Evolutionary conservation across 1,139 yeast species (phyloP).

Genomic region (Lodderomyces metapsilosis): DNA sequence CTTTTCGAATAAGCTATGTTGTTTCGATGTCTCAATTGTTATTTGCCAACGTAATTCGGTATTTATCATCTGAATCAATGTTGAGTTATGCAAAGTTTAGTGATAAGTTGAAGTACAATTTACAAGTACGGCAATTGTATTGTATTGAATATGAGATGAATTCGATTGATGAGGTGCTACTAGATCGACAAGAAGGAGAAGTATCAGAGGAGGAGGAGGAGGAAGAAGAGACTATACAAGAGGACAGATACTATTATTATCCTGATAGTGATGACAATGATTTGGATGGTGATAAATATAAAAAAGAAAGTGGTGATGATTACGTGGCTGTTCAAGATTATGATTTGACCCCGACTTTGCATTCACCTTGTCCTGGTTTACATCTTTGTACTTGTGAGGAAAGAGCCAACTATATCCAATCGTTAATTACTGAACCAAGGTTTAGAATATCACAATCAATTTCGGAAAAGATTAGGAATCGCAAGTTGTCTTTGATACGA

Average conservation of each 20-base stretch:
- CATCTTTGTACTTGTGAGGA: background rate
- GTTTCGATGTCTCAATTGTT: background rate
- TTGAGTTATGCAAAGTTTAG: background rate
- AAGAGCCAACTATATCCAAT: background rate
- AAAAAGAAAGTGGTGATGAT: background rate
- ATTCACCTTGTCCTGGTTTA: background rate
- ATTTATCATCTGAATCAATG: background rate
- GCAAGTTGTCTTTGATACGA: constrained; percentile 1
- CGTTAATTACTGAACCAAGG: background rate
- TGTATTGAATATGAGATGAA: background rate
- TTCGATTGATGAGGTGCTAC: constrained; percentile 1
- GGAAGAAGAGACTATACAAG: too few species aligned
- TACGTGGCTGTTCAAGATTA: background rate
- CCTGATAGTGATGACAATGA: too few species aligned
- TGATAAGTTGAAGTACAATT: background rate
- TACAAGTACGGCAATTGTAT: background rate
- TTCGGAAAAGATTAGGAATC: background rate
- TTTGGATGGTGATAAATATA: background rate
- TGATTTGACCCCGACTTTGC: background rate
- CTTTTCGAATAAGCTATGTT: background rate
- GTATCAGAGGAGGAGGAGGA: background rate
- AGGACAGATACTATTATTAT: too few species aligned
- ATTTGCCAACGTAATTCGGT: background rate
- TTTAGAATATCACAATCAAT: constrained; percentile 1
- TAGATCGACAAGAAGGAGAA: background rate